Conservation (phyloP, 202 grass and related monocot species). For the Schoenoplectus tabernaemontani region DNA sequence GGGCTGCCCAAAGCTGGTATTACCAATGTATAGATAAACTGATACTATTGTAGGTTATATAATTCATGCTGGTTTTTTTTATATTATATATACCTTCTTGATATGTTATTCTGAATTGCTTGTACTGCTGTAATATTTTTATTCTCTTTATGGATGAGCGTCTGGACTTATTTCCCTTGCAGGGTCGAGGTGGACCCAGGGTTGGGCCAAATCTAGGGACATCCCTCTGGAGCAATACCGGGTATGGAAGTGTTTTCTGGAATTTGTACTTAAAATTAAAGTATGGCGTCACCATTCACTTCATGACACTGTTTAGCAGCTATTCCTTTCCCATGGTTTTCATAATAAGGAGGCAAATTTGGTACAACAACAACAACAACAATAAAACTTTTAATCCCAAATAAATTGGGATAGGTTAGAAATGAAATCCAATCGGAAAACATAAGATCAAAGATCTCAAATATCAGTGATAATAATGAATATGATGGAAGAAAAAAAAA, state of each 20-base stretch:
- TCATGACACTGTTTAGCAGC: constrained; percentile 17
- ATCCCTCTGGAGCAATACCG: not conserved
- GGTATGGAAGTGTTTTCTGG: constrained; percentile 9
- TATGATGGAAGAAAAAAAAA: too few relatives aligned
- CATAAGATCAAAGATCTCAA: too few relatives aligned
- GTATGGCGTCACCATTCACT: not conserved
- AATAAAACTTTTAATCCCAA: too few relatives aligned
- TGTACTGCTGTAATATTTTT: constrained; percentile 21
- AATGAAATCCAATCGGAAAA: too few relatives aligned
- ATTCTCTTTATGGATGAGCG: constrained; percentile 18
- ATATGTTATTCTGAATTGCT: constrained; percentile 24
- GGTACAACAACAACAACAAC: too few relatives aligned
- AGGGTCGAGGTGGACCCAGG: constrained; percentile 97
- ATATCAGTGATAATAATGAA: too few relatives aligned
- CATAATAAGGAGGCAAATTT: not conserved
- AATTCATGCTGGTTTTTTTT: not conserved
- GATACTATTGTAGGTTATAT: not conserved
- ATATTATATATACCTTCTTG: not conserved
- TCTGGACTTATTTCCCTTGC: constrained; percentile 28
- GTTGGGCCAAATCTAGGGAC: constrained; percentile 57
- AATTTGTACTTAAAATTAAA: not conserved
- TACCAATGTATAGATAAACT: constrained; percentile 14
- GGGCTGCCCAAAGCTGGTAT: not conserved
- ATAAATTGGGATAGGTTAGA: too few relatives aligned
- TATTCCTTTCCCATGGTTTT: not conserved